These are phyloP conservation scores for Acrodontium crateriforme DNA, from an alignment of 2,329 filamentous ascomycete genomes.

Conservation along the genomic window DNA sequence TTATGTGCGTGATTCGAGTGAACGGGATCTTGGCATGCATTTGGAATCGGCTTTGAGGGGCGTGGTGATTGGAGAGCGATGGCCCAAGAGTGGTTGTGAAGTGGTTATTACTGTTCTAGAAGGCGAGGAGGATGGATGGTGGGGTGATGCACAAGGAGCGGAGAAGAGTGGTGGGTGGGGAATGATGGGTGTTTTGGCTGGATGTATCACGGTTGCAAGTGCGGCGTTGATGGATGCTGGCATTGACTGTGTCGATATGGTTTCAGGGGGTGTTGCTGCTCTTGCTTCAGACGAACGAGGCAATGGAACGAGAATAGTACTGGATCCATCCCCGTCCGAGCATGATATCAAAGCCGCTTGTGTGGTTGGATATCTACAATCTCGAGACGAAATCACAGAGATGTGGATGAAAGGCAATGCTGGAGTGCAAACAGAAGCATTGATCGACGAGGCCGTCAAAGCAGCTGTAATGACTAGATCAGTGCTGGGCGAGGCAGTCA, in stretches of 20 bases:
- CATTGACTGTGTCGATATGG: conserved; percentile 87
- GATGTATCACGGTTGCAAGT: conserved; percentile 85
- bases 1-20: conserved; percentile 71
- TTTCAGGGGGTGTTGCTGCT: conserved; percentile 79
- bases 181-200: conserved; percentile 79
- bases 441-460: conserved; percentile 51
- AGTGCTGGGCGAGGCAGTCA: conserved; percentile 48
- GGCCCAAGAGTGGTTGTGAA: conserved; percentile 98
- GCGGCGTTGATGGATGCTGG: conserved; percentile 88
- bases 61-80: conserved; percentile 81
- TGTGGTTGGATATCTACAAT: conserved; percentile 78
- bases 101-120: conserved; percentile 87
- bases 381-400: conserved; percentile 82
- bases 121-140: conserved; percentile 69
- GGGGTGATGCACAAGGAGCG: conserved; percentile 35
- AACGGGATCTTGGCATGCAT: conserved; percentile 82
- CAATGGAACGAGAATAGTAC: conserved; percentile 35
- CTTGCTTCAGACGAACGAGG: conserved; percentile 40
- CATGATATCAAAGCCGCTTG: conserved; percentile 71
- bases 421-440: conserved; percentile 33
- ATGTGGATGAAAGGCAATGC: conserved; percentile 77
- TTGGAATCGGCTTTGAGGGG: conserved; percentile 82
- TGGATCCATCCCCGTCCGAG: conserved; percentile 74
- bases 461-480: conserved; percentile 45
- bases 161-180: conserved; percentile 50